These are phyloP conservation scores for Xylariaceae sp. DNA, from an alignment of 2,329 filamentous ascomycete genomes.

Conservation along the genomic window DNA sequence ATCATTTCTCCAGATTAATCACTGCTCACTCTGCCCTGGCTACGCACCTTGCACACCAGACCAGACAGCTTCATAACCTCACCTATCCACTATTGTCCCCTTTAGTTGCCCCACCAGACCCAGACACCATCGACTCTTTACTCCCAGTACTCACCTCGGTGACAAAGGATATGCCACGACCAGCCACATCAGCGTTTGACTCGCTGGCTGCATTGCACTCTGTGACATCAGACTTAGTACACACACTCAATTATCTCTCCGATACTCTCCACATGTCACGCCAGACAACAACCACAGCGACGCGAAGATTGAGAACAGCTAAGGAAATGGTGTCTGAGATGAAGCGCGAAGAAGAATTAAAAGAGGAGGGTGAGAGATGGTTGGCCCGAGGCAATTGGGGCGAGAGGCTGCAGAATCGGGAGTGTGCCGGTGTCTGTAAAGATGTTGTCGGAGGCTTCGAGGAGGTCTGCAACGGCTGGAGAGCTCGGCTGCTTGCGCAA, in stretches of 20 bases:
- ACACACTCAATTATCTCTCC: conserved; percentile 79
- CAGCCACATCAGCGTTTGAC: conserved; percentile 57
- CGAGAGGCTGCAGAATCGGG: conserved; percentile 67
- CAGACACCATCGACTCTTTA: conserved; percentile 64
- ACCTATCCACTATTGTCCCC: conserved; percentile 69
- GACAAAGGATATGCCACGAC: conserved; percentile 62
- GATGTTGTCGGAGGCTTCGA: conserved; percentile 93
- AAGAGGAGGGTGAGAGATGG: conserved; percentile 79
- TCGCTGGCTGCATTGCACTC: conserved; percentile 66
- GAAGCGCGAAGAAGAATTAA: conserved; percentile 73
- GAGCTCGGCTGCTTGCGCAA: conserved; percentile 67
- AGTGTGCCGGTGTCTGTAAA: conserved; percentile 78
- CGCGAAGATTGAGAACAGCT: conserved; percentile 72
- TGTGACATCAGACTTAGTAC: conserved; percentile 68
- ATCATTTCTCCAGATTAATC: conserved; percentile 55
- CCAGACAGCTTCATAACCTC: conserved; percentile 69
- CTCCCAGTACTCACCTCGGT: conserved; percentile 64
- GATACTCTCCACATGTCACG: conserved; percentile 93
- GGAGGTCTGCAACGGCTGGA: conserved; percentile 80
- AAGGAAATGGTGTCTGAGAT: conserved; percentile 85
- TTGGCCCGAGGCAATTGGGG: conserved; percentile 81
- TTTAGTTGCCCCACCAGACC: conserved; percentile 57
- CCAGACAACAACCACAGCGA: conserved; percentile 79
- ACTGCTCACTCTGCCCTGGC: conserved; percentile 72
- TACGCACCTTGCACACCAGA: conserved; percentile 71